Evolutionary conservation across 106 monocot species (phyloP).

Genomic region (Xerophyta viscosa): DNA sequence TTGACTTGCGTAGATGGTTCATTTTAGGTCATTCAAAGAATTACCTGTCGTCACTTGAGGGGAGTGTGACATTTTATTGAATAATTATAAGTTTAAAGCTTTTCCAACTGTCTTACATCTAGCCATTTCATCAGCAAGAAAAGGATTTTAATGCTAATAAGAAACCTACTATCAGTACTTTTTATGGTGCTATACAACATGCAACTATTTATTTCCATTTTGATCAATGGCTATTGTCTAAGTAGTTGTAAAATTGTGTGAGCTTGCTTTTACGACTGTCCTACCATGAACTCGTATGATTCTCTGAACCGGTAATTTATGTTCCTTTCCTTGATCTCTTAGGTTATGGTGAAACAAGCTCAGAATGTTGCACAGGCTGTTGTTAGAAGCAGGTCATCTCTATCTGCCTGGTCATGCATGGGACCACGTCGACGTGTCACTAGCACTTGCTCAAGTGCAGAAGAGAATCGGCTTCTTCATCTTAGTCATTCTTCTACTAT

Average conservation of each 20-base stretch:
- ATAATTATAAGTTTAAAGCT: too few species aligned
- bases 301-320: background rate
- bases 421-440: slow-evolving; percentile 40
- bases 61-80: too few species aligned
- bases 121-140: too few species aligned
- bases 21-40: background rate
- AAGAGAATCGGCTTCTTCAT: slow-evolving; percentile 10
- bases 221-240: too few species aligned
- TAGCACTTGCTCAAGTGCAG: slow-evolving; percentile 3
- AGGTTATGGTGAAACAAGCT: slow-evolving; percentile 55
- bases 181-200: too few species aligned
- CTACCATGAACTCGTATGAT: background rate
- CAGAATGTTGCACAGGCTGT: slow-evolving; percentile 64
- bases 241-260: too few species aligned
- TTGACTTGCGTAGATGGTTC: background rate
- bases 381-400: slow-evolving; percentile 27
- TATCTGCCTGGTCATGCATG: slow-evolving; percentile 40
- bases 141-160: too few species aligned
- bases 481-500: background rate
- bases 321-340: background rate
- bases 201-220: too few species aligned
- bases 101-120: too few species aligned
- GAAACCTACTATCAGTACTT: too few species aligned
- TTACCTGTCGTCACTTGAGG: too few species aligned
- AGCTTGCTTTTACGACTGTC: too few species aligned